Evolutionary conservation across 768 basidiomycete species (phyloP).

Genomic region (Porphyrellus cyaneotinctus): DNA sequence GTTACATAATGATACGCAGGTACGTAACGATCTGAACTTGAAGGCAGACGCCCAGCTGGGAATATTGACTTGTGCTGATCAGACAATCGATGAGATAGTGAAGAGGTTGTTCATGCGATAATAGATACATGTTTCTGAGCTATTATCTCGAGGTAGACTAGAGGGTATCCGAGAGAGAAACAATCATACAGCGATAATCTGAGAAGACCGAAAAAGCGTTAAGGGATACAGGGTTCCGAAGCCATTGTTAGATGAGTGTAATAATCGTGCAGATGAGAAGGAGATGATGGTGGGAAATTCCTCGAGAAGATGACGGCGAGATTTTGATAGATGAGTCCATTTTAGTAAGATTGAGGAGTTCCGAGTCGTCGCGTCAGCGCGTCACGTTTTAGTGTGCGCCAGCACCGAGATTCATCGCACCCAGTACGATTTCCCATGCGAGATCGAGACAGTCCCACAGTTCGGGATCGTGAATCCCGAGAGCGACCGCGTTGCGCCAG

Average conservation of each 20-base stretch:
- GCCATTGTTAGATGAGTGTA: slow-evolving; percentile 15
- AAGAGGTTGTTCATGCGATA: slow-evolving; percentile 10
- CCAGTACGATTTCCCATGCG: slow-evolving; percentile 65
- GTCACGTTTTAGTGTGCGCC: slow-evolving; percentile 31
- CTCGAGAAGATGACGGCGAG: slow-evolving; percentile 8
- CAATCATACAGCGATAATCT: slow-evolving; percentile 18
- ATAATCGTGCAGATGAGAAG: slow-evolving; percentile 20
- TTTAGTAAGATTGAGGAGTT: slow-evolving; percentile 17
- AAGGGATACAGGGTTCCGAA: slow-evolving; percentile 29
- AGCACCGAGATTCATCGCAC: slow-evolving; percentile 51
- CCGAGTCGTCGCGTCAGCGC: slow-evolving; percentile 21
- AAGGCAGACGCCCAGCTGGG: background rate
- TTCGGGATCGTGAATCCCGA: slow-evolving; percentile 63
- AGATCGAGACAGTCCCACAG: slow-evolving; percentile 67
- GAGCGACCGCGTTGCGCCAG: slow-evolving; percentile 66
- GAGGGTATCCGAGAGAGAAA: slow-evolving; percentile 24
- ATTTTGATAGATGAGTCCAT: slow-evolving; percentile 16
- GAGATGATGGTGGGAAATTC: slow-evolving; percentile 26
- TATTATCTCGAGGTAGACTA: slow-evolving; percentile 30
- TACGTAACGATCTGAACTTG: slow-evolving; percentile 1
- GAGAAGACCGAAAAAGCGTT: slow-evolving; percentile 9
- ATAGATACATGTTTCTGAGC: slow-evolving; percentile 29
- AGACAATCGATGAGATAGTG: background rate
- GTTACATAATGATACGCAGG: background rate
- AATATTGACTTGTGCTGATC: background rate